Base-by-base conservation (phyloP, 169 alveolate genomes). In the Cryptosporidium sp. region DNA sequence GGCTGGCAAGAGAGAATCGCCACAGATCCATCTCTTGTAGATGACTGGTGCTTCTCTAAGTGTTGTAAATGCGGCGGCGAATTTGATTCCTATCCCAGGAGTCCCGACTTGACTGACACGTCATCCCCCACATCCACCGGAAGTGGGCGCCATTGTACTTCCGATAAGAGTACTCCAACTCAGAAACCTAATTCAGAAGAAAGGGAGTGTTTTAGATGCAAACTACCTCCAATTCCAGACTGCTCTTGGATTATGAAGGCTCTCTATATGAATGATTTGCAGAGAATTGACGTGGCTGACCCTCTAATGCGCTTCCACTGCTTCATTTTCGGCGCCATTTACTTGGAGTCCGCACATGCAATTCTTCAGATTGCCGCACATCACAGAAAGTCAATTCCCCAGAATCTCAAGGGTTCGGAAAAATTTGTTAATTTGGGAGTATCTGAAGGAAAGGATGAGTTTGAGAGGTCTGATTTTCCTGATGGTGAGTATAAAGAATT, bases 201-300 rank as follows among this genome's bases (percentile, higher is more conserved):
- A 31, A 21, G 8, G 29, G 75, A 65, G n/a, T 80, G 89, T 26
- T 21, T 18, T 31, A 62, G 75, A 31, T 80, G 89, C 52, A 80
- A 48, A 35, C 43, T 80, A 3, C 95, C 95, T 5, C 95, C 93
- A 5, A 91, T 91, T 35, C 95, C 95, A 26, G 92, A 93, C 84
- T 80, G 93, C 52, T 91, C 93, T 59, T 67, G 59, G 74, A 52
- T 93, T 43, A 91, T 93, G 89, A 92, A 92, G 86, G 75, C 95
- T n/a, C 70, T 93, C 71, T 94, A 91, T 85, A 92, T 94, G 95
- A 94, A 93, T 61, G 96, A 94, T 68, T 80, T 94, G 52, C 97
- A 94, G 84, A 87, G 91, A 65, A 73, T 94, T 62, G 97, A 94
- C 23, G 92, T 91, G 2, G 86, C 93, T 23, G 97, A 94, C 37